Percentiles rank a stretch among this genome's conserved stretches.
Conservation (phyloP, 2,329 filamentous ascomycete genomes). For the Amphichorda felina region DNA sequence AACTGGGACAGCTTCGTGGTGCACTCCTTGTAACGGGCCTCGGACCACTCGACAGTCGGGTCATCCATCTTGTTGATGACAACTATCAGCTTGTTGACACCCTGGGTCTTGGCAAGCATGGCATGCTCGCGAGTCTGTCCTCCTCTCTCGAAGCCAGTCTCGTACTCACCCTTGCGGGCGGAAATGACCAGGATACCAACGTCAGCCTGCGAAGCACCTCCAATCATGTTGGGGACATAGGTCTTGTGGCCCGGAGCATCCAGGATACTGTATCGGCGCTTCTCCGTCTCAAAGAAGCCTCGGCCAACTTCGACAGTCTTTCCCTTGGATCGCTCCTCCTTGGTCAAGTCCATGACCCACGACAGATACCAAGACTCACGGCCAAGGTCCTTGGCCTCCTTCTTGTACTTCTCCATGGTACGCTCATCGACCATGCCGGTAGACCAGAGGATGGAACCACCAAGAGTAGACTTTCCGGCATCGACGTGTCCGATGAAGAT, state of each 20-base stretch:
- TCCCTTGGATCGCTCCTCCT: constrained; percentile 90
- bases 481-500: constrained; percentile 98
- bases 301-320: constrained; percentile 97
- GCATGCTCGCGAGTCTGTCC: constrained; percentile 97
- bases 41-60: constrained; percentile 87
- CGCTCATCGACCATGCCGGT: constrained; percentile 99
- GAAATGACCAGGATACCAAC: constrained; percentile 94
- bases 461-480: constrained; percentile 92
- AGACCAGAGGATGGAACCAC: constrained; percentile 82
- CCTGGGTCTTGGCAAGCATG: constrained; percentile 94
- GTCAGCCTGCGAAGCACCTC: constrained; percentile 84
- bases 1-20: constrained; percentile 78
- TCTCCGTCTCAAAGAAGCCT: constrained; percentile 94
- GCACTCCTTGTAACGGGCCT: constrained; percentile 88
- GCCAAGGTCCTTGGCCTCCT: constrained; percentile 88
- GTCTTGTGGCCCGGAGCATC: constrained; percentile 97
- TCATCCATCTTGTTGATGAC: constrained; percentile 99
- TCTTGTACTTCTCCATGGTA: constrained; percentile 96
- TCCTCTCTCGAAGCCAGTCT: constrained; percentile 93
- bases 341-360: constrained; percentile 94
- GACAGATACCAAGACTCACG: constrained; percentile 98
- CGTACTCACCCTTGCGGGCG: constrained; percentile 95
- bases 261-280: constrained; percentile 89
- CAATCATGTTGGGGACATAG: constrained; percentile 97
- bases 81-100: constrained; percentile 91